Evolutionary conservation across 2,329 filamentous ascomycete species (phyloP).

Genomic region (Colletotrichum brevisporum): DNA sequence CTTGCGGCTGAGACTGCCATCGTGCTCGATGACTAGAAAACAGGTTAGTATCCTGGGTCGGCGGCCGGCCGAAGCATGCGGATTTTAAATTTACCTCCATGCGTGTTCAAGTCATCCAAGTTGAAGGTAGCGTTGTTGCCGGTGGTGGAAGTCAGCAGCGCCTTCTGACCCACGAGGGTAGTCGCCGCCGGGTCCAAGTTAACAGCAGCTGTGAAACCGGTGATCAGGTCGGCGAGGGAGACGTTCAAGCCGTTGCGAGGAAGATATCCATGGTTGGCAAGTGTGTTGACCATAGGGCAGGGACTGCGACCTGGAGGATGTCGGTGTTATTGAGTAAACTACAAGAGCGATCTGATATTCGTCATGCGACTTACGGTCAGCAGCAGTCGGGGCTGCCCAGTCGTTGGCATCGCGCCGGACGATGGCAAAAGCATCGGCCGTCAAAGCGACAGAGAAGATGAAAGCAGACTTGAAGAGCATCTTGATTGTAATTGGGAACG

Average conservation of each 20-base stretch:
- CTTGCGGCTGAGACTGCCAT: conserved; percentile 49
- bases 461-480: conserved; percentile 30
- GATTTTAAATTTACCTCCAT: conserved; percentile 39
- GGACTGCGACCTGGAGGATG: conserved; percentile 39
- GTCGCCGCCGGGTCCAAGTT: conserved; percentile 41
- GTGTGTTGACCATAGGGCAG: conserved; percentile 46
- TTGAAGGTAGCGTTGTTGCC: conserved; percentile 47
- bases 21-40: conserved; percentile 51
- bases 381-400: conserved; percentile 31
- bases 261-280: conserved; percentile 46
- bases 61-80: not conserved
- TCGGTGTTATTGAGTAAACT: not conserved
- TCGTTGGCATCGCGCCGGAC: conserved; percentile 20
- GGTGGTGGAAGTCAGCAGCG: conserved; percentile 46
- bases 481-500: not conserved
- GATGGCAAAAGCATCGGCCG: conserved; percentile 30
- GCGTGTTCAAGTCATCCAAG: conserved; percentile 47
- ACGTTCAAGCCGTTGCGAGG: conserved; percentile 39
- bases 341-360: not conserved
- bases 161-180: conserved; percentile 36
- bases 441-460: conserved; percentile 15
- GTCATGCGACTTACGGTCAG: conserved; percentile 22
- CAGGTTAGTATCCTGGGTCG: not conserved
- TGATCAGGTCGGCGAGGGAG: conserved; percentile 38
- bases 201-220: conserved; percentile 40